Evolutionary conservation across 2,329 filamentous ascomycete genomes (phyloP).

Genomic region (Fusarium palustre): DNA sequence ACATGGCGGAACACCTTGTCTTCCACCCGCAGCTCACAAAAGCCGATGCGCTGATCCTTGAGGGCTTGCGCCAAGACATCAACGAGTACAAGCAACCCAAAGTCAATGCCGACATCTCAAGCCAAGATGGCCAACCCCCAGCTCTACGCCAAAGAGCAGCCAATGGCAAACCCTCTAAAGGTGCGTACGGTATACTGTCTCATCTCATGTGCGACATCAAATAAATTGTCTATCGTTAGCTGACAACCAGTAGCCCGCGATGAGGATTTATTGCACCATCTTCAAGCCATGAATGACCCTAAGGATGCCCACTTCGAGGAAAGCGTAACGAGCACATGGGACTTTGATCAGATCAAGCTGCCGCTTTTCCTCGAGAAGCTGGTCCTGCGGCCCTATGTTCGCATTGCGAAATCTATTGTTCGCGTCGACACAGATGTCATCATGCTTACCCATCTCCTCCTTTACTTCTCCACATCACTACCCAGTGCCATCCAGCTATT

Average conservation of each 20-base stretch:
- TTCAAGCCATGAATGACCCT: conserved; percentile 31
- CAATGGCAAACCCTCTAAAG: conserved; percentile 4
- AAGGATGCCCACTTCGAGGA: conserved; percentile 36
- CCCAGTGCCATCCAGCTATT: conserved; percentile 76
- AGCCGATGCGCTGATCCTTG: conserved; percentile 29
- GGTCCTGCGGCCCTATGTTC: conserved; percentile 70
- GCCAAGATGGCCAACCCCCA: conserved; percentile 4
- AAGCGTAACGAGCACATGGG: conserved; percentile 22
- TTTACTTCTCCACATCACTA: conserved; percentile 77
- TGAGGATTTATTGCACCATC: conserved; percentile 30
- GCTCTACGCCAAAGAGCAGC: neutral
- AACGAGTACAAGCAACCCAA: conserved; percentile 11
- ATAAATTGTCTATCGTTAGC: neutral
- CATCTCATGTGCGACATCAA: neutral
- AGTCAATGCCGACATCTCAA: neutral
- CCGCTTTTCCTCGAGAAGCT: conserved; percentile 25
- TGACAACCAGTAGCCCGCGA: conserved; percentile 14
- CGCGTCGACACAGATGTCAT: conserved; percentile 78
- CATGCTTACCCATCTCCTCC: conserved; percentile 79
- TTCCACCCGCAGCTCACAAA: conserved; percentile 33
- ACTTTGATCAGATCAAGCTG: conserved; percentile 36
- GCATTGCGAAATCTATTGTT: conserved; percentile 66
- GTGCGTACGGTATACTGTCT: conserved; percentile 12
- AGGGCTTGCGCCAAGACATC: conserved; percentile 30
- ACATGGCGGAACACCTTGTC: conserved; percentile 26